phyloP scores from a whole-genome alignment of 2,329 filamentous ascomycete genomes.

The Microsporum canis region DNA sequence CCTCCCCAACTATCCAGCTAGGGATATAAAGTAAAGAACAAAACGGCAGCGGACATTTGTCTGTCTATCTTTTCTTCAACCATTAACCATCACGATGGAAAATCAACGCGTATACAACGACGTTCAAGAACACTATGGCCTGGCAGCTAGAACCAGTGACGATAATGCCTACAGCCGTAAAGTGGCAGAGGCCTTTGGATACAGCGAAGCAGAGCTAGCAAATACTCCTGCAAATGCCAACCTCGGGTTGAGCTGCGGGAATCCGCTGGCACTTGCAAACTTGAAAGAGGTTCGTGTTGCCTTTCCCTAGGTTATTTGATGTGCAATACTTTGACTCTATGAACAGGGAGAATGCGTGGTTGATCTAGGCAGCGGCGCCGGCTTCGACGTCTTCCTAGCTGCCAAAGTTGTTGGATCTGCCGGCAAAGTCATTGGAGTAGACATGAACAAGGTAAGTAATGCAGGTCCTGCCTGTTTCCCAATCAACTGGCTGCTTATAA shows the following conservation, averaged over 20 bases:
- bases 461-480: not conserved
- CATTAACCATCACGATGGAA: slow-evolving; percentile 8
- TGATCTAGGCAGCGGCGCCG: slow-evolving; percentile 47
- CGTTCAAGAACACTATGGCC: slow-evolving; percentile 16
- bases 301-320: not conserved
- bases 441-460: slow-evolving; percentile 45
- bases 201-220: slow-evolving; percentile 39
- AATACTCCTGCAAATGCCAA: slow-evolving; percentile 40
- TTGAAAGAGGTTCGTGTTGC: slow-evolving; percentile 31
- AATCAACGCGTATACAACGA: slow-evolving; percentile 13
- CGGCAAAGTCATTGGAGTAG: slow-evolving; percentile 45
- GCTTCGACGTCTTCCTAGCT: slow-evolving; percentile 48
- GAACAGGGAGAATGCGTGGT: slow-evolving; percentile 45
- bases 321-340: not conserved
- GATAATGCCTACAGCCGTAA: slow-evolving; percentile 28
- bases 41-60: not conserved
- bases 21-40: not conserved
- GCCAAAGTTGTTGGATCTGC: slow-evolving; percentile 38
- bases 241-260: slow-evolving; percentile 45
- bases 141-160: slow-evolving; percentile 22
- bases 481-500: not conserved
- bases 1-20: not conserved
- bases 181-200: slow-evolving; percentile 45
- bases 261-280: slow-evolving; percentile 41
- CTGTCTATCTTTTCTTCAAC: not conserved